Conservation (phyloP, 2,329 filamentous ascomycete species). For the Ascochyta fabae region DNA sequence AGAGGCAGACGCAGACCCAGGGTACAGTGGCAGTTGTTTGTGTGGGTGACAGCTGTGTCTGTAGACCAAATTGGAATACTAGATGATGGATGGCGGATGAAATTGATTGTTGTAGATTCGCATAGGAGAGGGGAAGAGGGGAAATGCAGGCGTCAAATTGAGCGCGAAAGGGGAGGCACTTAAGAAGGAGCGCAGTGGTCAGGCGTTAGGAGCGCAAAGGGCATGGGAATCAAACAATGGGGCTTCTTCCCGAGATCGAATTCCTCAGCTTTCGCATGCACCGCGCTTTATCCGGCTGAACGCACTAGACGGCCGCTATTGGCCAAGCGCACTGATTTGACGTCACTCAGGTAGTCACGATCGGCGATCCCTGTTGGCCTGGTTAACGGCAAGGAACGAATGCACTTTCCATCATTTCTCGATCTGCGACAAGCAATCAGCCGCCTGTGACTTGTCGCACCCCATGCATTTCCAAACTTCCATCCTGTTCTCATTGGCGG, state of each 20-base stretch:
- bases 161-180: neutral
- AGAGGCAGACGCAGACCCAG: neutral
- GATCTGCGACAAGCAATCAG: neutral
- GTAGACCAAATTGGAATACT: neutral
- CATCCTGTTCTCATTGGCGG: too few species aligned
- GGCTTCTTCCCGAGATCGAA: constrained; percentile 11
- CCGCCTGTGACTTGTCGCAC: neutral
- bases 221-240: constrained; percentile 13
- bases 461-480: neutral
- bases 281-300: constrained; percentile 8
- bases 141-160: neutral
- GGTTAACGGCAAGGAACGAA: neutral
- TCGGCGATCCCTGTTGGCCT: constrained; percentile 7
- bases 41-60: neutral
- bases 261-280: constrained; percentile 20
- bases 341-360: neutral
- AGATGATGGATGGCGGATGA: too few species aligned
- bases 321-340: constrained; percentile 1
- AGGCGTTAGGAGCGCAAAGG: neutral
- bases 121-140: neutral
- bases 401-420: constrained; percentile 1
- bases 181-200: neutral
- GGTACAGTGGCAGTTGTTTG: neutral
- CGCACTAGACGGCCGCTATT: constrained; percentile 4
- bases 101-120: neutral